Percentiles rank a stretch among this genome's conserved stretches.
Conservation (phyloP, 2,329 filamentous ascomycete species). For the Dendryphion nanum region DNA sequence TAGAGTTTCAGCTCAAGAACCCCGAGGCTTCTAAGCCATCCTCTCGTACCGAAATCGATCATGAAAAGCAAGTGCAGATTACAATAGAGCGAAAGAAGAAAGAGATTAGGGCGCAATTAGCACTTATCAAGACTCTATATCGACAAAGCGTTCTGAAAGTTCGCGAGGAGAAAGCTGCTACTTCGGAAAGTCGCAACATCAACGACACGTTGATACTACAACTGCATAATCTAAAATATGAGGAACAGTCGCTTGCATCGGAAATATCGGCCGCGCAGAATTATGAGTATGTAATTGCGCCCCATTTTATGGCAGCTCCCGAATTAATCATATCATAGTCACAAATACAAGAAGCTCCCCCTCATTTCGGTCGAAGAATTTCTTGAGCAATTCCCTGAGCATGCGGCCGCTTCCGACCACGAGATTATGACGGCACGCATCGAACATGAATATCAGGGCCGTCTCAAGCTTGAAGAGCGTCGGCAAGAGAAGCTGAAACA, state of each 20-base stretch:
- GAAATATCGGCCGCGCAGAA: constrained; percentile 90
- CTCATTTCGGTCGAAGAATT: constrained; percentile 84
- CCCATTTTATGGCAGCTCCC: not conserved
- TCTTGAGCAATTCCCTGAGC: constrained; percentile 71
- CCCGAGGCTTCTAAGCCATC: constrained; percentile 17
- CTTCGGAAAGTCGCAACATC: constrained; percentile 83
- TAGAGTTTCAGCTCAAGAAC: constrained; percentile 29
- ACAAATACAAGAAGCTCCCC: constrained; percentile 84
- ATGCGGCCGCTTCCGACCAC: constrained; percentile 70
- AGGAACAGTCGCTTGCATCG: constrained; percentile 84
- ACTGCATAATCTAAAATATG: constrained; percentile 94
- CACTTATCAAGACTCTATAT: constrained; percentile 67
- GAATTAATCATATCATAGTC: constrained; percentile 50
- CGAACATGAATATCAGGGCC: constrained; percentile 81
- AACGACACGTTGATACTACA: constrained; percentile 90
- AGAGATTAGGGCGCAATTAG: constrained; percentile 67
- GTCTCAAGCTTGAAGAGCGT: constrained; percentile 81
- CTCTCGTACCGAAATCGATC: constrained; percentile 21
- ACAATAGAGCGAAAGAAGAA: constrained; percentile 58
- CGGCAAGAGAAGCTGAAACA: constrained; percentile 62
- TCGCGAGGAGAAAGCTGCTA: constrained; percentile 80
- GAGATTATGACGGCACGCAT: constrained; percentile 87
- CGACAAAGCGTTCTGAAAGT: constrained; percentile 77
- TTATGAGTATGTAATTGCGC: constrained; percentile 70
- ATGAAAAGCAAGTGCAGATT: constrained; percentile 19